Evolutionary conservation across 2,329 filamentous ascomycete genomes (phyloP).

Genomic region (Clonostachys chloroleuca): DNA sequence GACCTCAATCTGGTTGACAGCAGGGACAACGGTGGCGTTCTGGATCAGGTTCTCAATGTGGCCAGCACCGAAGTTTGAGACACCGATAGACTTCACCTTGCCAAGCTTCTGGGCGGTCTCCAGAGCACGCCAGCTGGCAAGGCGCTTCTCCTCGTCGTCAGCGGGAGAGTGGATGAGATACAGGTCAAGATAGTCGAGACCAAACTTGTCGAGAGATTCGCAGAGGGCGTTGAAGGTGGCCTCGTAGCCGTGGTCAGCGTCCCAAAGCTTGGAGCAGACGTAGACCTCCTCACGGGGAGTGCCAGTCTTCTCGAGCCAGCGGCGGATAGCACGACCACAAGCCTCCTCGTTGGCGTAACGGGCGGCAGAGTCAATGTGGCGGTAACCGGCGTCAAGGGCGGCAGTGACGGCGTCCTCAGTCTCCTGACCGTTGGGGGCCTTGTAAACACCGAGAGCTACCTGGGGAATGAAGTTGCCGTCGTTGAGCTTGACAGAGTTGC

Average conservation of each 20-base stretch:
- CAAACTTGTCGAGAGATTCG: constrained; percentile 62
- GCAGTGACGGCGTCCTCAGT: constrained; percentile 36
- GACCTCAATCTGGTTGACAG: constrained; percentile 75
- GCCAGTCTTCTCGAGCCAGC: constrained; percentile 50
- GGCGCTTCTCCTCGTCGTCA: constrained; percentile 58
- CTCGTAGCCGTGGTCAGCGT: constrained; percentile 24
- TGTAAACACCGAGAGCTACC: constrained; percentile 42
- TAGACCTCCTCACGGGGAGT: constrained; percentile 64
- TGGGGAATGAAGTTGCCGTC: constrained; percentile 66
- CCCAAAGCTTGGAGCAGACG: constrained; percentile 64
- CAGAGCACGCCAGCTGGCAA: constrained; percentile 67
- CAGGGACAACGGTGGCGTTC: constrained; percentile 56
- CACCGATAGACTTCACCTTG: constrained; percentile 65
- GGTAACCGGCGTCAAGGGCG: constrained; percentile 19
- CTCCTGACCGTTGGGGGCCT: constrained; percentile 38
- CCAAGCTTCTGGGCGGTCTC: constrained; percentile 61
- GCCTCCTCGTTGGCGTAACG: constrained; percentile 64
- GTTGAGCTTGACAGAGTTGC: constrained; percentile 53
- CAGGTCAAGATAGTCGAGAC: constrained; percentile 68
- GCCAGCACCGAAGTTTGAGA: constrained; percentile 73
- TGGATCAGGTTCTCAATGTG: constrained; percentile 50
- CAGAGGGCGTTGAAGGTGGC: constrained; percentile 50
- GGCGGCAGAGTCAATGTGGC: constrained; percentile 50
- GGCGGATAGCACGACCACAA: constrained; percentile 64
- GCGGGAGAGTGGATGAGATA: constrained; percentile 60